phyloP scores from a whole-genome alignment of 805 yeast genomes.

The Ogataea paraovalis region DNA sequence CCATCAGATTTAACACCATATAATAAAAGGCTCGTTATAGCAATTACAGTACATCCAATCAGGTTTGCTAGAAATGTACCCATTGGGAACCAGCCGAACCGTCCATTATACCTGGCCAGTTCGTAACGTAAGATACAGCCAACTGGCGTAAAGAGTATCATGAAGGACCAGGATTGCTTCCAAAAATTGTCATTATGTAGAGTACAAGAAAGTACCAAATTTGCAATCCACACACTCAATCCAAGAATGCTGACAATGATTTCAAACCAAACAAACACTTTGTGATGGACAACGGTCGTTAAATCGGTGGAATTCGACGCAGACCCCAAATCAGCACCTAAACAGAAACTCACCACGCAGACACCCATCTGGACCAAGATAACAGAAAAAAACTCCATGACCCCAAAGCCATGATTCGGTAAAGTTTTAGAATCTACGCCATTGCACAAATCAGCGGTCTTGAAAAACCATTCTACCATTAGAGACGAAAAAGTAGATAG shows the following conservation, averaged over 20 bases:
- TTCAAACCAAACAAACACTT: conserved; percentile 7
- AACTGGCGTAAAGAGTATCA: conserved; percentile 64
- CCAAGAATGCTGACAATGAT: conserved; percentile 18
- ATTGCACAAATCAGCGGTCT: conserved; percentile 39
- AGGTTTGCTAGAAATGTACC: conserved; percentile 44
- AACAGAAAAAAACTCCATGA: conserved; percentile 70
- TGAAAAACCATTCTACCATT: conserved; percentile 49
- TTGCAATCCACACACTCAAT: conserved; percentile 31
- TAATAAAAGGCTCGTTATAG: conserved; percentile 16
- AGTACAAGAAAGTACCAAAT: conserved; percentile 39
- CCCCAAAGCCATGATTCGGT: conserved; percentile 73
- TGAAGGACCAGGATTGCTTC: conserved; percentile 65
- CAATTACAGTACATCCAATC: conserved; percentile 19
- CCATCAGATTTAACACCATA: conserved; percentile 12
- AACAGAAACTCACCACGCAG: conserved; percentile 53
- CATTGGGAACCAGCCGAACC: conserved; percentile 43
- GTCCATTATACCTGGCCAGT: conserved; percentile 49
- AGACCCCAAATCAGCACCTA: conserved; percentile 51
- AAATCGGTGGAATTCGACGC: conserved; percentile 20
- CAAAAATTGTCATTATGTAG: conserved; percentile 37
- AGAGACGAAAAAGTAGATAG: conserved; percentile 74
- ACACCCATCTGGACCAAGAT: conserved; percentile 54
- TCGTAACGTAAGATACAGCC: conserved; percentile 62
- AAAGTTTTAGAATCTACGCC: conserved; percentile 13
- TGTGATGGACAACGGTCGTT: background rate